A percentile compares a stretch with the other conserved stretches of the same genome.
These are phyloP conservation scores for Rhizopogon salebrosus DNA, from an alignment of 768 basidiomycete species.

Conservation along the genomic window DNA sequence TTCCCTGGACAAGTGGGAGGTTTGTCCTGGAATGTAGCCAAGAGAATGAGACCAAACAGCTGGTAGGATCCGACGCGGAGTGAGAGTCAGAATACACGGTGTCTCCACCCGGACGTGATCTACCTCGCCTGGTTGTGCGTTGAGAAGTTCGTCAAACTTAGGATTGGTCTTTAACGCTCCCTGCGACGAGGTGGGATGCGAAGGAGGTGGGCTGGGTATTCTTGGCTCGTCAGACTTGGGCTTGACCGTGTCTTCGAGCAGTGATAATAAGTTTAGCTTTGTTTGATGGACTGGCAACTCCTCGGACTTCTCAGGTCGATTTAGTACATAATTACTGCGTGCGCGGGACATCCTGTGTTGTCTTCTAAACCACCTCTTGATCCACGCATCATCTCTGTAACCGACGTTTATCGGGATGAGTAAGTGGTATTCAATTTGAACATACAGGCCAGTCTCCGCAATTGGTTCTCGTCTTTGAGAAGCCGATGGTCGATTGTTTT, in stretches of 20 bases:
- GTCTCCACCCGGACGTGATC: neutral
- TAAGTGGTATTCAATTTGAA: slow-evolving; percentile 9
- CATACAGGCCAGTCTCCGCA: slow-evolving; percentile 27
- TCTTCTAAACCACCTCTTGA: slow-evolving; percentile 25
- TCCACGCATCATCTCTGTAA: slow-evolving; percentile 23
- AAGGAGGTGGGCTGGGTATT: neutral
- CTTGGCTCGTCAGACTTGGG: neutral
- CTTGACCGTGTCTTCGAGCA: neutral
- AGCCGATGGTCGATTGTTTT: slow-evolving; percentile 18
- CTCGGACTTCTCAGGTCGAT: no score
- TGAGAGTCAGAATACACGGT: neutral
- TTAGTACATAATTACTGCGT: no score
- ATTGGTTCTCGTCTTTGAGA: slow-evolving; percentile 15
- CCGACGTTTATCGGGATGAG: neutral
- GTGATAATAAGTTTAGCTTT: neutral
- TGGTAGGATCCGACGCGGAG: neutral
- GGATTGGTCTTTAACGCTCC: neutral
- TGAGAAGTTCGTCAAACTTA: neutral
- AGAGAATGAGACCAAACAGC: neutral
- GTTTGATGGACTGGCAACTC: no score
- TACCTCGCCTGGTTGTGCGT: neutral
- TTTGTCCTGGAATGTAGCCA: neutral
- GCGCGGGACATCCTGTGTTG: no score
- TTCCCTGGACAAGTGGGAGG: neutral
- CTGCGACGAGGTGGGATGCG: neutral